Percentiles rank a stretch among this genome's conserved stretches.
phyloP scores from a whole-genome alignment of 2,329 filamentous ascomycete species.

The Neofusicoccum parvum region DNA sequence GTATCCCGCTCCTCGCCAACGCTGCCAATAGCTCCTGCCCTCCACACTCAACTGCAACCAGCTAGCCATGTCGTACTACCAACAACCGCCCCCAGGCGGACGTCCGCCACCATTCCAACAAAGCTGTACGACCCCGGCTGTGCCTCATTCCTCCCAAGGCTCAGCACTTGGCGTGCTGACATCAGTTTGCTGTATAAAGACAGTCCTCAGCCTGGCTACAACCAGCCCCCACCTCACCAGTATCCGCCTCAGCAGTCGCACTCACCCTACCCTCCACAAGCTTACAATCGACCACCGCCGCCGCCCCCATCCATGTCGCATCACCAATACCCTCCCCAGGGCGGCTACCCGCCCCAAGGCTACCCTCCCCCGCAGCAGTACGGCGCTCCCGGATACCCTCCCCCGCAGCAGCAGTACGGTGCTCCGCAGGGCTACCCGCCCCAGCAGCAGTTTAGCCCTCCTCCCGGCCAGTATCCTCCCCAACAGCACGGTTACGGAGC shows the following conservation, averaged over 20 bases:
- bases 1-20: neutral
- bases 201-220: conserved; percentile 17
- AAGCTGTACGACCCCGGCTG: conserved; percentile 32
- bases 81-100: conserved; percentile 31
- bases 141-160: neutral
- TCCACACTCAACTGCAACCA: neutral
- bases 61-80: conserved; percentile 32
- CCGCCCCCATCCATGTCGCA: conserved; percentile 23
- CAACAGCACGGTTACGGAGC: conserved; percentile 41
- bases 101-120: conserved; percentile 31
- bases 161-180: conserved; percentile 26
- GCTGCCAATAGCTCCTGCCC: conserved; percentile 7
- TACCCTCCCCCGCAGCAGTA: conserved; percentile 33
- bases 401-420: conserved; percentile 23
- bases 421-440: conserved; percentile 27
- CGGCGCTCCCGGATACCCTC: conserved; percentile 14
- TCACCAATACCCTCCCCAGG: conserved; percentile 34
- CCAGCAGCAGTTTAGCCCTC: conserved; percentile 23
- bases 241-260: neutral
- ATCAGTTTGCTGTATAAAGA: conserved; percentile 14
- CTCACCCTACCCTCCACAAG: conserved; percentile 33
- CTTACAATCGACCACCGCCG: conserved; percentile 21
- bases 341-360: conserved; percentile 32
- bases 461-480: conserved; percentile 29
- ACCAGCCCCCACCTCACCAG: conserved; percentile 18